These are phyloP conservation scores for Magnolia sinica DNA, from an alignment of 164 flowering plant species.

Conservation along the genomic window DNA sequence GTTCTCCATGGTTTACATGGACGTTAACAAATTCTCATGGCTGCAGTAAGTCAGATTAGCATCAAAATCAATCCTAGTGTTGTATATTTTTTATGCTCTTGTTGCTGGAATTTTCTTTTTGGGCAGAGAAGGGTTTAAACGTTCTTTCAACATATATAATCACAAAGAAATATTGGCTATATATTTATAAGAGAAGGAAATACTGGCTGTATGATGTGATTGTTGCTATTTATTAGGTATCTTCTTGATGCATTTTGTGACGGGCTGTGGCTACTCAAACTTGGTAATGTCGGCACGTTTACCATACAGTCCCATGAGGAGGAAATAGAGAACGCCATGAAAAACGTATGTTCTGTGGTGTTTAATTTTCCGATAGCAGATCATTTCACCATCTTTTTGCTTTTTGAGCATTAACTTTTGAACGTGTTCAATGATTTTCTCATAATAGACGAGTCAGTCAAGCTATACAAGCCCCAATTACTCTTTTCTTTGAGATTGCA, in stretches of 20 bases:
- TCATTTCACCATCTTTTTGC: neutral
- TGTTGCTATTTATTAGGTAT: conserved; percentile 20
- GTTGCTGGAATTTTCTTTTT: neutral
- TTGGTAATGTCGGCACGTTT: conserved; percentile 21
- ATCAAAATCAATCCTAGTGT: neutral
- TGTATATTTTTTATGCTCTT: neutral
- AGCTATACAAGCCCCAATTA: neutral
- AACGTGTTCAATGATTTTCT: neutral
- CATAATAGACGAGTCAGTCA: neutral
- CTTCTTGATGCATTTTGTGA: conserved; percentile 31
- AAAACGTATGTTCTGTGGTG: conserved; percentile 16
- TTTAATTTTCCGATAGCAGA: neutral
- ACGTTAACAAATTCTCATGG: conserved; percentile 29
- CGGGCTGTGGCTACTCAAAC: conserved; percentile 26
- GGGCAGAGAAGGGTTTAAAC: too few relatives aligned
- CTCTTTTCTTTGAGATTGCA: conserved; percentile 11
- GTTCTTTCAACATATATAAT: neutral
- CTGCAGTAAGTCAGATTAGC: conserved; percentile 23
- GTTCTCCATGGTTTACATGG: conserved; percentile 28
- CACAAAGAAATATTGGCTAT: neutral
- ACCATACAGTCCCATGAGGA: conserved; percentile 20
- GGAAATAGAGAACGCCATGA: conserved; percentile 27
- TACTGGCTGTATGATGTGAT: neutral
- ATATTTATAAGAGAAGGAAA: neutral
- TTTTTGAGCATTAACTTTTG: conserved; percentile 1